Conservation (phyloP, 257 asterid genomes). For the Nicotiana otophora region DNA sequence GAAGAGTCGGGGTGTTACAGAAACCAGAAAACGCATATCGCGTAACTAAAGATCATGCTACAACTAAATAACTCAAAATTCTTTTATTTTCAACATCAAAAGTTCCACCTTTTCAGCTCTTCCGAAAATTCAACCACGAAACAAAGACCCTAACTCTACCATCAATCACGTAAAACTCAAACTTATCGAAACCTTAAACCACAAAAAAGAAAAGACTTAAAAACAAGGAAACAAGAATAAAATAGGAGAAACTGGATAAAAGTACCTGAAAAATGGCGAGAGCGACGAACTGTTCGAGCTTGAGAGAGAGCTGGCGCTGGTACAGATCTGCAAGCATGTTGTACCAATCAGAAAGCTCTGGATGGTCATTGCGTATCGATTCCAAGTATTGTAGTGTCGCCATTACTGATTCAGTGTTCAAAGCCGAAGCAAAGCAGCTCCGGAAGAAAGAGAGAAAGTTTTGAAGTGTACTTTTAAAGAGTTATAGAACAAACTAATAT, state of each 20-base stretch:
- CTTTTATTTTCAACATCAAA: neutral
- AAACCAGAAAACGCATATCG: constrained; percentile 11
- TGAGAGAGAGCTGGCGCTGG: constrained; percentile 86
- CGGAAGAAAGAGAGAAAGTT: too few species aligned
- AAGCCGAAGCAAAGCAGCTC: neutral
- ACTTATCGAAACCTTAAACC: constrained; percentile 1
- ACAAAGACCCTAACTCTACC: too few species aligned
- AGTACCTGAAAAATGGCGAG: constrained; percentile 82
- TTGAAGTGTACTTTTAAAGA: too few species aligned
- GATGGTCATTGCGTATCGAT: constrained; percentile 56
- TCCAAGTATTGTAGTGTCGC: constrained; percentile 85
- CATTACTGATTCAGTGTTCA: constrained; percentile 34
- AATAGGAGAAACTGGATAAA: neutral
- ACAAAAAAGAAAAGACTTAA: neutral
- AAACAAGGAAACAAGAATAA: neutral
- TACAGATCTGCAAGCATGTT: constrained; percentile 85
- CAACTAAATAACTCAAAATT: constrained; percentile 37
- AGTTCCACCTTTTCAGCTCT: too few species aligned
- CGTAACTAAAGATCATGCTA: constrained; percentile 37
- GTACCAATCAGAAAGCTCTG: constrained; percentile 94
- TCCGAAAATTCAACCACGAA: too few species aligned
- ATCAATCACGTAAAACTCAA: neutral
- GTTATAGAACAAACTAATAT: too few species aligned
- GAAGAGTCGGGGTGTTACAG: constrained; percentile 10
- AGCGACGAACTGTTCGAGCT: constrained; percentile 95